A percentile compares a stretch with the other conserved stretches of the same genome.
phyloP scores from a whole-genome alignment of 768 basidiomycete genomes.

The Leccinum variicolor region DNA sequence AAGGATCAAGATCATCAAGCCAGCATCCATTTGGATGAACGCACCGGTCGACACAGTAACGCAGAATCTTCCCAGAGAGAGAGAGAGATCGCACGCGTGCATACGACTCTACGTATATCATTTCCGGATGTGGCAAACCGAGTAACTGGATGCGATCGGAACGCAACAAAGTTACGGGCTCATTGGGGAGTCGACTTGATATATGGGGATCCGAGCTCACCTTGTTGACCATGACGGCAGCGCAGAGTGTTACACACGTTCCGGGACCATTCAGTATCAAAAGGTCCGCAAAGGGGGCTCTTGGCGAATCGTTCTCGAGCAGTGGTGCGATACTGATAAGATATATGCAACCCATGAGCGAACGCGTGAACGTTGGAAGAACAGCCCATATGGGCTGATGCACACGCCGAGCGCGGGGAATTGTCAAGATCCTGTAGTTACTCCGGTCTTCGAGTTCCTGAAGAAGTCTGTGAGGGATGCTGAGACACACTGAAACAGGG shows the following conservation, averaged over 20 bases:
- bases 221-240: conserved; percentile 66
- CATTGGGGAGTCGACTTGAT: not conserved
- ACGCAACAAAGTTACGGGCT: conserved; percentile 6
- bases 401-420: conserved; percentile 87
- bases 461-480: conserved; percentile 9
- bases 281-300: conserved; percentile 57
- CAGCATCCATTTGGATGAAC: conserved; percentile 53
- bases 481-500: not conserved
- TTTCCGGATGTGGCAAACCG: conserved; percentile 61
- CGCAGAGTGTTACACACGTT: conserved; percentile 79
- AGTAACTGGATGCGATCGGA: conserved; percentile 53
- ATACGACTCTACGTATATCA: conserved; percentile 93
- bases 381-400: conserved; percentile 77
- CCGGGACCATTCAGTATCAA: conserved; percentile 94
- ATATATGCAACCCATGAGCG: conserved; percentile 60
- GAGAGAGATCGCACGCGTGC: conserved; percentile 82
- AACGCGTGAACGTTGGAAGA: conserved; percentile 58
- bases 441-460: conserved; percentile 3
- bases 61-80: conserved; percentile 78
- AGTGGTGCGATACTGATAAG: conserved; percentile 56
- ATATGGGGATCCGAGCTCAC: conserved; percentile 41
- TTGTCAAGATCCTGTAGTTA: conserved; percentile 51
- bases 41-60: conserved; percentile 78
- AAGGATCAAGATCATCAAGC: not conserved
- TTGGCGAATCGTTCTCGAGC: conserved; percentile 15